Conservation (phyloP, 2,329 filamentous ascomycete genomes). For the Aspergillus niger region DNA sequence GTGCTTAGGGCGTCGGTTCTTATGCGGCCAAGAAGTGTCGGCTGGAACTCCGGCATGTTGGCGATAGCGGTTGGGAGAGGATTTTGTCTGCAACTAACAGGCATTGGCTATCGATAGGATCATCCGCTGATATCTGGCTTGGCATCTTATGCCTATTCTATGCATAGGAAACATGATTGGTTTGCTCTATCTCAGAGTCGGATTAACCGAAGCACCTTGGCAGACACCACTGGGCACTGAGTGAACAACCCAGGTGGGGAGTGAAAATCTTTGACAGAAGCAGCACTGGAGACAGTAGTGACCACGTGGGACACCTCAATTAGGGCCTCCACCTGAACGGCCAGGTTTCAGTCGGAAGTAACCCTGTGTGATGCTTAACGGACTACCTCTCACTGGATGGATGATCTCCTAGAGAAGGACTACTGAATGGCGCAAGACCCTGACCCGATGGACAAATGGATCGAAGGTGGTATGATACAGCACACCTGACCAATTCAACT, state of each 20-base stretch:
- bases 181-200: not conserved
- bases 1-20: no score
- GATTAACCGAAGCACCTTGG: not conserved
- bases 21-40: no score
- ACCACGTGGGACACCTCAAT: not conserved
- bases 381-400: not conserved
- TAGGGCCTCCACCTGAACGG: not conserved
- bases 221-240: not conserved
- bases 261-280: not conserved
- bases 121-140: not conserved
- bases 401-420: not conserved
- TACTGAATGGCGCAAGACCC: not conserved
- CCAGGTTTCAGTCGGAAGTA: not conserved
- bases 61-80: no score
- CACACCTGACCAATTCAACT: not conserved
- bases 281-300: not conserved
- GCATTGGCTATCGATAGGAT: no score
- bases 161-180: not conserved
- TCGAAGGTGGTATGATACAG: not conserved
- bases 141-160: not conserved
- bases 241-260: not conserved
- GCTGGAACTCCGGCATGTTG: no score
- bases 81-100: no score
- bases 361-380: not conserved
- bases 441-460: not conserved